These are phyloP conservation scores for Chaetomidium leptoderma DNA, from an alignment of 495 filamentous ascomycete species.

Conservation along the genomic window DNA sequence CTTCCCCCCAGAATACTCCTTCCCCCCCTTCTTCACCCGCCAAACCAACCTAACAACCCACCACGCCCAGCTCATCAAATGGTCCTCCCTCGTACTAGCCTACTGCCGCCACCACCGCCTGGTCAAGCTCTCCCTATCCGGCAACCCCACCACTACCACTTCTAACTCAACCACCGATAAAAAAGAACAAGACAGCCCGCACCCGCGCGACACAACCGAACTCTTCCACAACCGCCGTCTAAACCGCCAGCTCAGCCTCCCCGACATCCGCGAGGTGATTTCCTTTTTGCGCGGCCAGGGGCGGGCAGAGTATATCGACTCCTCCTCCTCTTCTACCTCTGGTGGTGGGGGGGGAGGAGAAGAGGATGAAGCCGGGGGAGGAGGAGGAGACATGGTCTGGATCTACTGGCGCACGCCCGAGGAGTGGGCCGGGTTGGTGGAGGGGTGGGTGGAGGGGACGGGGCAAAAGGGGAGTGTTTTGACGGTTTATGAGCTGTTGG, in stretches of 20 bases:
- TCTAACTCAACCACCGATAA: background rate
- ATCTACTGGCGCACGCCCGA: constrained; percentile 49
- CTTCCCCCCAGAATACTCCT: constrained; percentile 55
- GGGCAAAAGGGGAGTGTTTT: constrained; percentile 45
- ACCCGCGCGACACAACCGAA: constrained; percentile 23
- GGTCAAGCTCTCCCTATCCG: constrained; percentile 63
- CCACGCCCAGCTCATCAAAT: constrained; percentile 72
- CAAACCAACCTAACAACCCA: constrained; percentile 76
- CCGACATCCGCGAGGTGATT: constrained; percentile 64
- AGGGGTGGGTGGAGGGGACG: constrained; percentile 46
- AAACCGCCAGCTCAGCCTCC: constrained; percentile 52
- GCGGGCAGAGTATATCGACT: constrained; percentile 63
- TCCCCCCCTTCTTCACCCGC: constrained; percentile 72
- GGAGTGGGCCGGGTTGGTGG: constrained; percentile 46
- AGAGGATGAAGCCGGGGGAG: constrained; percentile 54
- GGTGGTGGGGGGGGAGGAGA: constrained; percentile 46
- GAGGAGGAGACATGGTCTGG: constrained; percentile 45
- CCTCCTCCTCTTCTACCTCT: too few species aligned
- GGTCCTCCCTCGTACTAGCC: constrained; percentile 76
- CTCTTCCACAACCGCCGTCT: constrained; percentile 53
- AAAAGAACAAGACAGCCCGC: background rate
- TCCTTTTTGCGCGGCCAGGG: constrained; percentile 67
- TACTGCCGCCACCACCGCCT: constrained; percentile 76
- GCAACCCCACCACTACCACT: constrained; percentile 23
- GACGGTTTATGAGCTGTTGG: constrained; percentile 46